phyloP scores from a whole-genome alignment of 345 rosid genomes.

The Melastoma malabathricum region DNA sequence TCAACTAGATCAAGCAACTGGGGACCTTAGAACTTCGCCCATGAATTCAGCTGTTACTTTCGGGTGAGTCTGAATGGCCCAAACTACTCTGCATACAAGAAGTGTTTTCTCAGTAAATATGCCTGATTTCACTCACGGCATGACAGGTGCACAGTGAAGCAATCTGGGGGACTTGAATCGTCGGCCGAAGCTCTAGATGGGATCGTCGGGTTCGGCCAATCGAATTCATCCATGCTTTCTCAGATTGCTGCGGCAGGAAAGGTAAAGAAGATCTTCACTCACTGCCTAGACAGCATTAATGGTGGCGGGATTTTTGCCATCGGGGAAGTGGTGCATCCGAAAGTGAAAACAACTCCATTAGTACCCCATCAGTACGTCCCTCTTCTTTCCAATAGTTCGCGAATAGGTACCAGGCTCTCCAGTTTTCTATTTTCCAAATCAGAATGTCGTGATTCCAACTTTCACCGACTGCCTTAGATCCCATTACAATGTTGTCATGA shows the following conservation, averaged over 20 bases:
- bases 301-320: slow-evolving; percentile 90
- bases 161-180: slow-evolving; percentile 55
- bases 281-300: slow-evolving; percentile 55
- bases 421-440: too few relatives aligned
- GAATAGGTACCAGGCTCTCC: too few relatives aligned
- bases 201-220: slow-evolving; percentile 80
- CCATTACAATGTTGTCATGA: slow-evolving; percentile 75
- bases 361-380: slow-evolving; percentile 54
- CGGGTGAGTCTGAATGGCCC: slow-evolving; percentile 37
- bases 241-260: slow-evolving; percentile 63
- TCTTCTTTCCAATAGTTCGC: too few relatives aligned
- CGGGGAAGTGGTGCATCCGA: slow-evolving; percentile 60
- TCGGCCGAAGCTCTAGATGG: slow-evolving; percentile 68
- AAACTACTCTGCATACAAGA: too few relatives aligned
- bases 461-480: slow-evolving; percentile 32
- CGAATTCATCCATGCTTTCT: slow-evolving; percentile 70
- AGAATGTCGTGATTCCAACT: slow-evolving; percentile 1
- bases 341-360: slow-evolving; percentile 56
- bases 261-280: slow-evolving; percentile 54
- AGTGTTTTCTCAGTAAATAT: neutral
- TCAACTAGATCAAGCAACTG: slow-evolving; percentile 38
- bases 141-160: slow-evolving; percentile 59
- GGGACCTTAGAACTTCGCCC: slow-evolving; percentile 33
- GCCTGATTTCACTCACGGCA: slow-evolving; percentile 2
- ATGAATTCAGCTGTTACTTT: slow-evolving; percentile 40